Conservation (phyloP, 768 basidiomycete genomes). For the Lepiota subincarnata region DNA sequence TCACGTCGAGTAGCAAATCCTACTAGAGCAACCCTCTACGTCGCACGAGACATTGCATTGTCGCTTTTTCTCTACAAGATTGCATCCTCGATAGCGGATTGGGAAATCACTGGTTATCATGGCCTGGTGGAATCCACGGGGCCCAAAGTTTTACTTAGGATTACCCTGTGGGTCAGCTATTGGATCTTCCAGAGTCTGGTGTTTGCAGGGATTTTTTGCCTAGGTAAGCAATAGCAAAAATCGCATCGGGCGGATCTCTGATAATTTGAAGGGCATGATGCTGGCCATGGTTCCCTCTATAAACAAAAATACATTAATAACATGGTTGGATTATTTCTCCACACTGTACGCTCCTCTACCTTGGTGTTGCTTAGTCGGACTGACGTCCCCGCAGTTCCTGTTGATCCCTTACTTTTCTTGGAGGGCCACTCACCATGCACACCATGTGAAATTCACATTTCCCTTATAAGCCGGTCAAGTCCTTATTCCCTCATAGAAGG, state of each 20-base stretch:
- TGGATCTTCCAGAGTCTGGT: constrained; percentile 51
- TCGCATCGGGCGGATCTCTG: neutral
- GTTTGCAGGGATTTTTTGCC: constrained; percentile 48
- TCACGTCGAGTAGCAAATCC: constrained; percentile 28
- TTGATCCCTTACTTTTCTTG: constrained; percentile 62
- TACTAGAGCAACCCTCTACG: constrained; percentile 35
- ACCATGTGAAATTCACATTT: constrained; percentile 42
- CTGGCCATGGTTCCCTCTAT: constrained; percentile 41
- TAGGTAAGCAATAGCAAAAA: constrained; percentile 30
- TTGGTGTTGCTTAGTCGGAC: neutral
- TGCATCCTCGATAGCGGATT: constrained; percentile 38
- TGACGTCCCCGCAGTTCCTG: constrained; percentile 33
- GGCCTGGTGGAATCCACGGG: constrained; percentile 29
- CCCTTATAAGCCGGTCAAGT: neutral
- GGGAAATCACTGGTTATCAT: constrained; percentile 35
- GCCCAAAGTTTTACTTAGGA: constrained; percentile 27
- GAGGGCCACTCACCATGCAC: constrained; percentile 65
- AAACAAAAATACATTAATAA: constrained; percentile 34
- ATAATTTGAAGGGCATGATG: constrained; percentile 34
- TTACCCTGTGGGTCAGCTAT: constrained; percentile 40
- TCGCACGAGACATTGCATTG: constrained; percentile 42
- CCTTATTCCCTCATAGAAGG: constrained; percentile 32
- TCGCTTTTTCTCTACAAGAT: constrained; percentile 39
- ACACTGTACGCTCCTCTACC: constrained; percentile 30
- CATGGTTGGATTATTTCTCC: constrained; percentile 44